Percentiles rank a stretch among this genome's conserved stretches.
Evolutionary conservation across 1,284 basidiomycete genomes (phyloP).

Genomic region (Exobasidium rhododendri): DNA sequence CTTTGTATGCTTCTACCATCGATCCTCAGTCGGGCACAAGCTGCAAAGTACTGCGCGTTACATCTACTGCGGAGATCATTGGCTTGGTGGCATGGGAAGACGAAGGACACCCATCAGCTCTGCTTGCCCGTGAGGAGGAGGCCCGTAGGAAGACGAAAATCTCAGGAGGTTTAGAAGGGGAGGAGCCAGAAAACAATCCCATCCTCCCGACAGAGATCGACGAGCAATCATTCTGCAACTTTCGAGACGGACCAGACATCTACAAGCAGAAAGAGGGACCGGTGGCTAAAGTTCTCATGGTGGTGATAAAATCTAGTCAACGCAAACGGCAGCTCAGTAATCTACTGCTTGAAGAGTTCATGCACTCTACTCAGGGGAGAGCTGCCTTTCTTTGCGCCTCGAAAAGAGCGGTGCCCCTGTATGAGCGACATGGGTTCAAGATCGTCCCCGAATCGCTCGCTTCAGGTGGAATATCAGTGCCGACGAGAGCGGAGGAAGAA

Average conservation of each 20-base stretch:
- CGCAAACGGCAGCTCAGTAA: background rate
- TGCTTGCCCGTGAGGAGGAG: no score
- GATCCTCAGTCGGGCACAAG: background rate
- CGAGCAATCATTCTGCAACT: background rate
- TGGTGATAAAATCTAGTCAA: background rate
- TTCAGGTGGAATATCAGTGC: background rate
- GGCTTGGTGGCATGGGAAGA: background rate
- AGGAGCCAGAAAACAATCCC: no score
- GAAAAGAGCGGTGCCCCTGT: background rate
- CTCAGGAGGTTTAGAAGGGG: no score
- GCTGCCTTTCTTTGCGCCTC: background rate
- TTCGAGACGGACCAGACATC: background rate
- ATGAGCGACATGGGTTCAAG: background rate
- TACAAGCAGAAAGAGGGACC: background rate
- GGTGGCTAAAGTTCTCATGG: background rate
- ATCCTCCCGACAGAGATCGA: background rate
- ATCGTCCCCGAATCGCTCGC: background rate
- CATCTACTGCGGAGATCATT: background rate
- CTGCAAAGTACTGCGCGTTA: background rate
- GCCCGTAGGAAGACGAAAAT: no score
- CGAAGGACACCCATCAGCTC: background rate
- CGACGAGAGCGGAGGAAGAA: background rate
- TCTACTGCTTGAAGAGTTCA: background rate
- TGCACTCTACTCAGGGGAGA: background rate
- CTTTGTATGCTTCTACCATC: background rate